Base-by-base conservation (phyloP, 2,329 filamentous ascomycete genomes). In the Aspergillus aculeatus region DNA sequence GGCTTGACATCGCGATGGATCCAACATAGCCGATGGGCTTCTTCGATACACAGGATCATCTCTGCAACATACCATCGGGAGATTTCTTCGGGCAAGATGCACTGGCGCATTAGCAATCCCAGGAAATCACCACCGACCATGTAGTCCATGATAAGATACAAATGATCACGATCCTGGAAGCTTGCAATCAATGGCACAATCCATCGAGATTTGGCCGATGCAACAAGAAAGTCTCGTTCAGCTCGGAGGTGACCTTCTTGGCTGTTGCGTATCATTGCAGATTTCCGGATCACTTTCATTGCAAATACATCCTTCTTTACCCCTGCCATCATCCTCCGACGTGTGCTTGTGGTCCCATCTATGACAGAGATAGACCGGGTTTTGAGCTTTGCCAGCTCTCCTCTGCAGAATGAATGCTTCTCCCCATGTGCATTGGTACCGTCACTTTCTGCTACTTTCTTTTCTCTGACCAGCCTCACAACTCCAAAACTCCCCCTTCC, bases 101-200 rank as follows among this genome's bases (percentile, higher is more conserved):
- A 92, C 70, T 96, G 90, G 16, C 93, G 87, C 57, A 97, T 89
- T 16, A 99, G 79, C 0, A 97, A 77, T 1, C 91, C 91, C 0
- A 99, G 82, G 66, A 99, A 98, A 73, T 99, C 94, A 0, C 95
- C 94, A 0, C 94, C 95, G 2, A 96, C 89, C 92, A 97, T 97
- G 72, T 96, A 99, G 61, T 98, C 93, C 92, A 98, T 97, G 55
- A 97, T 90, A 5, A 99, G 85, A 69, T 98, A 98, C 5, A 99
- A 82, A 67, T 91, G 91, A 47, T 85, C 83, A 38, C 84, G 80
- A 72, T 98, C 95, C 74, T 98, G 92, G 65, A 98, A 98, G 70
- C 92, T 95, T 53, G 91, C 84, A 54, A 96, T 84, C 38, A 99
- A 80, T 0, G 93, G 91, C 2, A 98, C 91, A 50, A 96, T 87